phyloP scores from a whole-genome alignment of 2,329 filamentous ascomycete species.

The Cercospora beticola region DNA sequence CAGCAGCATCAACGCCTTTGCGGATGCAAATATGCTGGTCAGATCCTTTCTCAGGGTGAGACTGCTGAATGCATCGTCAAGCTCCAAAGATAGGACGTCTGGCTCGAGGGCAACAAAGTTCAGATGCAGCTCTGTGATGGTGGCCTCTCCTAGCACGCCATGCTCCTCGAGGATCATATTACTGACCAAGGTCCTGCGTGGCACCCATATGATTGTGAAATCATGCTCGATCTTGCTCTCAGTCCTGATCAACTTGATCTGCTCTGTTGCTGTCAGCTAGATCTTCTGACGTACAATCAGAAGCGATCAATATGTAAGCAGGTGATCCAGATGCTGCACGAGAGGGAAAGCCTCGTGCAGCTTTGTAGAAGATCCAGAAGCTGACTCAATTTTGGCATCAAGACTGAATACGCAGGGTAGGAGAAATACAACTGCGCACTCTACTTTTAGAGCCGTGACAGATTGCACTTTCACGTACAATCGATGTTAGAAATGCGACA shows the following conservation, averaged over 20 bases:
- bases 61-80: conserved; percentile 83
- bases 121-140: conserved; percentile 79
- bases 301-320: conserved; percentile 54
- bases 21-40: conserved; percentile 83
- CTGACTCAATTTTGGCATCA: conserved; percentile 37
- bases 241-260: conserved; percentile 85
- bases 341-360: conserved; percentile 26
- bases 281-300: conserved; percentile 2
- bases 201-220: conserved; percentile 95
- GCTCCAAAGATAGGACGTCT: conserved; percentile 85
- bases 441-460: conserved; percentile 58
- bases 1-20: conserved; percentile 89
- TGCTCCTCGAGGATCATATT: conserved; percentile 90
- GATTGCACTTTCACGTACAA: neutral
- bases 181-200: conserved; percentile 84
- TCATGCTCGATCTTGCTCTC: conserved; percentile 91
- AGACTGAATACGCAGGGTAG: conserved; percentile 54
- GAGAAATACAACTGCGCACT: conserved; percentile 52
- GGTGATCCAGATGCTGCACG: conserved; percentile 34
- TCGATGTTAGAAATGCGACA: conserved; percentile 26
- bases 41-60: conserved; percentile 88
- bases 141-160: conserved; percentile 89
- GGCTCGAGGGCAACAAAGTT: conserved; percentile 90
- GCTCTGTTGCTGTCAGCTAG: conserved; percentile 56
- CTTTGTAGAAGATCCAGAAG: conserved; percentile 27